Base-by-base conservation (phyloP, 768 basidiomycete species). In the Dictyophora rubrovolvata region DNA sequence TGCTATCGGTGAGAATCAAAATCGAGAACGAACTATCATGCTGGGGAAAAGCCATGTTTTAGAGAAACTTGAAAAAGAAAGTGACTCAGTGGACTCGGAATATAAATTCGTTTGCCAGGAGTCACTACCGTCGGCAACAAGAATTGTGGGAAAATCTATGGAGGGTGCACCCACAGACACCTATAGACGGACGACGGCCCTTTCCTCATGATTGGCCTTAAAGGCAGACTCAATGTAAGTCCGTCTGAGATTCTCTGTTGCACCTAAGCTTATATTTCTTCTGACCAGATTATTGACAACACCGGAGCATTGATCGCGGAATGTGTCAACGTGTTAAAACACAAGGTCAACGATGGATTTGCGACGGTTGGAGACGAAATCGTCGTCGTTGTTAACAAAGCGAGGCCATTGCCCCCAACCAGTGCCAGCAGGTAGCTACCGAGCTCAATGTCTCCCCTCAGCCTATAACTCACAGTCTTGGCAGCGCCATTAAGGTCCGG, bases 301-400 rank as follows among this genome's bases (percentile, higher is more conserved):
- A 93, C 95, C 6, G 95, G 95, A 34, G 94, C 92, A 7, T 79
- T 97, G 62, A 75, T 95, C 62, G 86, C 93, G 47, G 95, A 97
- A 77, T 96, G 93, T 68, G 91, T 98, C 69, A 96, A 97, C 71
- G 84, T 98, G 28, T 78, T 96, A 60, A 97, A 97, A 72, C 85
- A 90, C 69, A 98, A 97, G 72, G 90, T 93, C 65, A 94, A 90
- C 70, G 89, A 93, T 65, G 94, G 94, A 48, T 90, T 89, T 83
- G 95, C 93, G 35, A 79, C 82, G 34, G 89, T 93, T 16, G 94
- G 94, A 50, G 94, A 97, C 73, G 93, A 95, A 71, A 92, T 96
- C 61, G 93, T 95, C 64, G 93, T 92, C 59, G 93, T 98, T 59
- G 85, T 98, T 61, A 91, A 96, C 69, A 83, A 85, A 58, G 94